Evolutionary conservation across 2,329 filamentous ascomycete genomes (phyloP), one percentile per base, ranked within the genome.

Genomic region (Aspergillus unguis): DNA sequence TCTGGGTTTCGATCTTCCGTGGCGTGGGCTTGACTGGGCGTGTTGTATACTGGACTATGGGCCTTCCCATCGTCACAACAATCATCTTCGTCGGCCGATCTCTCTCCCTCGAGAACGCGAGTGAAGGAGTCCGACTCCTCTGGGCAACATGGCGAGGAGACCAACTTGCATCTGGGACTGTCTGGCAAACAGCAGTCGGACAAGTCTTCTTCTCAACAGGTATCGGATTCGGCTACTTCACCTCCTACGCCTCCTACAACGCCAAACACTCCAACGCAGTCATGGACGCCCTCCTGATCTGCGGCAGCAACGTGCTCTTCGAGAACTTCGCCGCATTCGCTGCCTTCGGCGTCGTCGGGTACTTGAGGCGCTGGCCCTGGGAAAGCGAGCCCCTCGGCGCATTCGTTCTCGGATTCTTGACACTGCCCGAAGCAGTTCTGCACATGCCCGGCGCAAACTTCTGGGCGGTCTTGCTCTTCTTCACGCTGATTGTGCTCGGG

Each of bases 21-120:
- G 78, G 82, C 5, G 80, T 84, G 23, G 79, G 80, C 0, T 64
- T 82, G 54, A 83, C 81, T 2, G 81, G 81, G 2, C 75, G 80
- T 5, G 81, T 82, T 7, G 80, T 83, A 4, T 84, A 83, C 67
- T 81, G 81, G 65, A 83, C 80, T n/a, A 83, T 84, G 80, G 80
- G 80, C 1, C 63, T 84, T 4, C 81, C 81, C 0, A 81, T 84
- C 45, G 69, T 81, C 53, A 78, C 80, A 10, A 82, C 78, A 2
- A 74, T 84, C 55, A 76, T 83, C 50, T 72, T 84, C 27, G 75
- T 84, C 43, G 81, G 79, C 17, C 76, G 81, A 2, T 73, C 78
- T 0, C 64, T 77, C 1, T 82, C 81, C 0, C 77, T 83, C 0
- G 73, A 77, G 0, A 82, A 83, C 59, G 81, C 81, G 0, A 61